Percentiles rank a stretch among this genome's conserved stretches.
Evolutionary conservation across 208 protist species (phyloP).

Genomic region (Wallacemonas sp.): DNA sequence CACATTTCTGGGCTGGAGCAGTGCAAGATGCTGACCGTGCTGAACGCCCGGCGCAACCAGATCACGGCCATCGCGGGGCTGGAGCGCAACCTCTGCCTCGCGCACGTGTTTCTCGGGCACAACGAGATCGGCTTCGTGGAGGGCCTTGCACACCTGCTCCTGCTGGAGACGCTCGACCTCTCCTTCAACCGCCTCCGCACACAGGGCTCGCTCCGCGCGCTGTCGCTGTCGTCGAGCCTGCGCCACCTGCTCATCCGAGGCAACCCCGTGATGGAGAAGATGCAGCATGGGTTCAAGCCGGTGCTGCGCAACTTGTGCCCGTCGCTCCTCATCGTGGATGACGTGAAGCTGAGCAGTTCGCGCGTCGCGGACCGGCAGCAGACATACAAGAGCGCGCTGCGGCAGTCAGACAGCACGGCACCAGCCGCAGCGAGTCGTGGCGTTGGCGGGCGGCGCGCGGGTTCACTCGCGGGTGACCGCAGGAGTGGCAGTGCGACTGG

Average conservation of each 20-base stretch:
- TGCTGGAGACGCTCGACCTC: slow-evolving; percentile 89
- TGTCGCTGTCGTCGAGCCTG: slow-evolving; percentile 72
- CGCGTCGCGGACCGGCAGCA: slow-evolving; percentile 46
- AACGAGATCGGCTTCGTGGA: slow-evolving; percentile 67
- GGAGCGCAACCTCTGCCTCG: slow-evolving; percentile 49
- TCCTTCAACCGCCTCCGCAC: slow-evolving; percentile 68
- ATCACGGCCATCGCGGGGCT: slow-evolving; percentile 45
- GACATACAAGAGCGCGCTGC: slow-evolving; percentile 25
- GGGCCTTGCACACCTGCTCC: slow-evolving; percentile 70
- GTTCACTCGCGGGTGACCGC: background rate
- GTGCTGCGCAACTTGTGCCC: slow-evolving; percentile 86
- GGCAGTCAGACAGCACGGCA: slow-evolving; percentile 35
- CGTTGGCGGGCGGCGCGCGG: background rate
- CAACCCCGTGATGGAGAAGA: slow-evolving; percentile 64
- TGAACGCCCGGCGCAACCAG: slow-evolving; percentile 77
- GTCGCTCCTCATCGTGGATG: slow-evolving; percentile 68
- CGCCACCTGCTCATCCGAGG: slow-evolving; percentile 70
- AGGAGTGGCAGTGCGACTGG: background rate
- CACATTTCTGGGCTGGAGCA: slow-evolving; percentile 44
- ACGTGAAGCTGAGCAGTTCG: slow-evolving; percentile 45
- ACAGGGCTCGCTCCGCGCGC: slow-evolving; percentile 50
- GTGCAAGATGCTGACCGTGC: slow-evolving; percentile 80
- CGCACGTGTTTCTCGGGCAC: slow-evolving; percentile 82
- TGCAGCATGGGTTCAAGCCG: slow-evolving; percentile 33
- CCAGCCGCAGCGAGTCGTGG: background rate